phyloP scores from a whole-genome alignment of 768 basidiomycete genomes.

The Amanita thiersii region DNA sequence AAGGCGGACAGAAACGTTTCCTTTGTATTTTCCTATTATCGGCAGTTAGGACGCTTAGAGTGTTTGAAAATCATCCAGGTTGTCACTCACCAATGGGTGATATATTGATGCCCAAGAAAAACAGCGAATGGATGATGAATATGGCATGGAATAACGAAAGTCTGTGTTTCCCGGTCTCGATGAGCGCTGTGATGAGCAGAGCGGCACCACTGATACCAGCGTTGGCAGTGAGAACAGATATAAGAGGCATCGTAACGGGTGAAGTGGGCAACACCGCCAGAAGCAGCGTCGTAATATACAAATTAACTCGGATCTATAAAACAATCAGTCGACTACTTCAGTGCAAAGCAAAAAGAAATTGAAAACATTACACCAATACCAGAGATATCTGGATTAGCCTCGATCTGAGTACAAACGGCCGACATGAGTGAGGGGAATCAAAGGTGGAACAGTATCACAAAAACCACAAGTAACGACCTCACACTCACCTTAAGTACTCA shows the following conservation, averaged over 20 bases:
- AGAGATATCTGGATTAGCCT: slow-evolving; percentile 7
- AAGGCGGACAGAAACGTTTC: slow-evolving; percentile 2
- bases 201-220: slow-evolving; percentile 11
- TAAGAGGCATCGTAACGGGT: slow-evolving; percentile 7
- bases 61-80: not conserved
- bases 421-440: too few species aligned
- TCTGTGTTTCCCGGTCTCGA: slow-evolving; percentile 8
- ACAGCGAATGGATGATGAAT: slow-evolving; percentile 12
- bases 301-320: slow-evolving; percentile 12
- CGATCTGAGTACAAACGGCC: not conserved
- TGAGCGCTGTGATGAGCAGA: slow-evolving; percentile 11
- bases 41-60: too few species aligned
- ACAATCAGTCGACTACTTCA: not conserved
- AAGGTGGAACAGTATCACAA: too few species aligned
- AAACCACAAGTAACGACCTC: too few species aligned
- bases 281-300: slow-evolving; percentile 12
- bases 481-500: too few species aligned
- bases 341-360: not conserved
- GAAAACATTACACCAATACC: slow-evolving; percentile 9
- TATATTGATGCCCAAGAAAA: slow-evolving; percentile 10
- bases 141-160: slow-evolving; percentile 13
- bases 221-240: slow-evolving; percentile 9
- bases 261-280: slow-evolving; percentile 8
- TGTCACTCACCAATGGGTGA: slow-evolving; percentile 7
- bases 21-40: slow-evolving; percentile 3